phyloP scores from a whole-genome alignment of 1,284 basidiomycete species.

The Heliocybe sulcata region DNA sequence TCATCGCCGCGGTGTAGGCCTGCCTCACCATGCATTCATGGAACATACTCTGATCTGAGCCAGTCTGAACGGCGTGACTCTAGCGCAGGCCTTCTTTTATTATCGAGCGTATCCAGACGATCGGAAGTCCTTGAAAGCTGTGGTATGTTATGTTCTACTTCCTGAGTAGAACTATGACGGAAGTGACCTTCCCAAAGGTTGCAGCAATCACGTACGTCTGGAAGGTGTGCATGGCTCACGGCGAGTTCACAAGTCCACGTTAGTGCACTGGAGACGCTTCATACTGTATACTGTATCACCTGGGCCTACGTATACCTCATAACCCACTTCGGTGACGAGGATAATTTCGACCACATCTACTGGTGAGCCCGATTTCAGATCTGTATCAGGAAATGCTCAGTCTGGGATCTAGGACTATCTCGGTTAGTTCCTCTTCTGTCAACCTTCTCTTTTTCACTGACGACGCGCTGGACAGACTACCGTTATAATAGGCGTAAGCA shows the following conservation, averaged over 20 bases:
- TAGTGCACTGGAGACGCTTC: background rate
- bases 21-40: background rate
- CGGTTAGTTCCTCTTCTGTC: background rate
- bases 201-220: background rate
- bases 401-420: background rate
- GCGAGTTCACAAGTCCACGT: no score
- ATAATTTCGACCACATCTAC: background rate
- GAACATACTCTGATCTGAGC: background rate
- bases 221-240: no score
- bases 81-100: background rate
- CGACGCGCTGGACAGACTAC: background rate
- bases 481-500: background rate
- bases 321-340: background rate
- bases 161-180: background rate
- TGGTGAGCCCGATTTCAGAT: background rate
- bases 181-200: background rate
- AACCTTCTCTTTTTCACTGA: background rate
- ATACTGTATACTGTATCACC: background rate
- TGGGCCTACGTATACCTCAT: background rate
- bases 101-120: background rate
- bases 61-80: background rate
- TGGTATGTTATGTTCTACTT: background rate
- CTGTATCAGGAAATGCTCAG: background rate
- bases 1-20: background rate
- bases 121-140: background rate